Base-by-base conservation (phyloP, 208 protist genomes). In the Pavlovales sp. region DNA sequence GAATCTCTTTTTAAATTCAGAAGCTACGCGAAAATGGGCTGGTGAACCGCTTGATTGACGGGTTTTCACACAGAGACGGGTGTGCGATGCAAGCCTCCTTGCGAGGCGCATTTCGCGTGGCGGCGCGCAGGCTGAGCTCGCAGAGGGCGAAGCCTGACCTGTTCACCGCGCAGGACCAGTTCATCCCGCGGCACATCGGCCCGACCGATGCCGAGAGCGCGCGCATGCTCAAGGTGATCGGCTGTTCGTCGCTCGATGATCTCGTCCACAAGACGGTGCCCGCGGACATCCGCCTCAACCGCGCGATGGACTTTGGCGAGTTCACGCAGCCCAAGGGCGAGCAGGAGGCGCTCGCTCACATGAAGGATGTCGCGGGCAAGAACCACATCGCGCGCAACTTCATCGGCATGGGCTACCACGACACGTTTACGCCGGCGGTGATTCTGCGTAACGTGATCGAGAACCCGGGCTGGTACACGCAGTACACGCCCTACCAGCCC, bases 381-480 rank as follows among this genome's bases (percentile, higher is more conserved):
- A 99, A 99, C 91, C 5, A 42, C n/a, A 57, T 86, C 41, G 18
- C 38, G 32, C 2, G 30, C 90, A 96, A 90, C 84, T 97, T 97
- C 92, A 97, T 98, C 90, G 96, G 96, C 28, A 94, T 96, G 90
- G 96, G 96, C 32, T 98, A 96, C 93, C 97, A 98, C 92, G 95
- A 95, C 84, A 96, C 94, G 42, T 94, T 96, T 34, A 94, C 94
- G 37, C 97, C 97, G 18, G 86, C 93, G 32, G 96, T 97, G 0
- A 97, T 99, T 88, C 89, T 97, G 91, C 94, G 98, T 80, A 99
- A 99, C 90, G 92, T 99, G 39, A 90, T 99, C 86, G 97, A 99
- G 93, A 99, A 98, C 90, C 97, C 98, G 78, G 96, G 95, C 42
- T 99, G 98, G 98, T 99, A 99, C 93, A 99, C 98, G 18, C 97